phyloP scores from a whole-genome alignment of 441 rosid species.

The Francoa sonchifolia region DNA sequence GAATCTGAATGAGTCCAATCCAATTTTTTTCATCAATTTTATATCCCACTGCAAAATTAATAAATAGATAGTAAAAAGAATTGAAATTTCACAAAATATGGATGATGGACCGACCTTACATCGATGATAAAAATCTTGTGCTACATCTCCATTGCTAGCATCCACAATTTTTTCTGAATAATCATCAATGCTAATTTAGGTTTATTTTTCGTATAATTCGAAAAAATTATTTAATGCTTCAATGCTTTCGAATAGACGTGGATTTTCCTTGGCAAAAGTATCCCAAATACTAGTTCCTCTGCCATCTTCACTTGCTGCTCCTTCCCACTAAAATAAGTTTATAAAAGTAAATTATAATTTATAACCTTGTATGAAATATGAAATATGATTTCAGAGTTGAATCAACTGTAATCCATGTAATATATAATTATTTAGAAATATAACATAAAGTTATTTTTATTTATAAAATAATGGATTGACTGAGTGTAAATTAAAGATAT shows the following conservation, averaged over 20 bases:
- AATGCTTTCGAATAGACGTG: not conserved
- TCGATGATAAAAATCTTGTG: conserved; percentile 29
- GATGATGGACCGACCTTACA: conserved; percentile 26
- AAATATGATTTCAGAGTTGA: no score
- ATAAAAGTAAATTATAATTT: no score
- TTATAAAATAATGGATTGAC: no score
- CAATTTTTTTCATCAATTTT: conserved; percentile 33
- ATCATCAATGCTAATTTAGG: not conserved
- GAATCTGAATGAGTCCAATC: conserved; percentile 48
- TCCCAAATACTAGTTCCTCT: not conserved
- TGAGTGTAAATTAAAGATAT: no score
- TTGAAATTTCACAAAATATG: not conserved
- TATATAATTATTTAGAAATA: no score
- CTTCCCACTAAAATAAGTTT: not conserved
- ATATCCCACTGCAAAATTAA: conserved; percentile 33
- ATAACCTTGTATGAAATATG: no score
- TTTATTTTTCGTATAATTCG: not conserved
- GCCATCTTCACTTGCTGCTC: not conserved
- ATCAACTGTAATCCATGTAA: no score
- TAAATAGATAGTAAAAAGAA: not conserved
- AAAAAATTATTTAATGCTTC: not conserved
- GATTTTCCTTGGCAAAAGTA: not conserved
- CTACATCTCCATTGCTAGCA: not conserved
- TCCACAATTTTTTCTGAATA: not conserved
- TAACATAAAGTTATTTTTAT: no score